These are phyloP conservation scores for Fusarium camptoceras DNA, from an alignment of 2,329 filamentous ascomycete genomes.

Conservation along the genomic window DNA sequence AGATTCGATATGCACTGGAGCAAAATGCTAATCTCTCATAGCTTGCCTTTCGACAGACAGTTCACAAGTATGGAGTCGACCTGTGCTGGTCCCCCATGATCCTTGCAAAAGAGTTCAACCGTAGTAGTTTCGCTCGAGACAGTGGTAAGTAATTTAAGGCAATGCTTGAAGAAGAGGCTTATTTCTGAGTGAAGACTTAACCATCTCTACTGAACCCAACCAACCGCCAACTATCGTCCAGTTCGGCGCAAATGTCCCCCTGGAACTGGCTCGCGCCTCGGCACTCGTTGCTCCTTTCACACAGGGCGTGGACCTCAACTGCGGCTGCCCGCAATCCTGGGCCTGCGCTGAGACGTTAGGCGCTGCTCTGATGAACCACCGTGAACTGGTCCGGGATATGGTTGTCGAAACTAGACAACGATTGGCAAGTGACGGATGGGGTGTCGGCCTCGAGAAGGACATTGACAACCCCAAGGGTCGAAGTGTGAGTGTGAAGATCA, in stretches of 20 bases:
- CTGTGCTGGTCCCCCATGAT: conserved; percentile 80
- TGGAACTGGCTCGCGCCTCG: conserved; percentile 72
- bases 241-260: conserved; percentile 71
- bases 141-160: conserved; percentile 58
- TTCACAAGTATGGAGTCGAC: conserved; percentile 72
- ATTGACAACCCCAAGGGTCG: conserved; percentile 59
- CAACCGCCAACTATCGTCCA: conserved; percentile 74
- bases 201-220: conserved; percentile 63
- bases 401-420: conserved; percentile 66
- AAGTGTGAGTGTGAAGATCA: conserved; percentile 77
- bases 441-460: conserved; percentile 58
- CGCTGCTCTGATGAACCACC: conserved; percentile 74
- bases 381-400: conserved; percentile 75
- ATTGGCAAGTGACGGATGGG: conserved; percentile 66
- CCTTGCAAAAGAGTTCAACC: conserved; percentile 75
- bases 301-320: conserved; percentile 76
- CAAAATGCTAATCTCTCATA: conserved; percentile 47
- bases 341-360: conserved; percentile 75
- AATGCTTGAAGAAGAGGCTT: neutral
- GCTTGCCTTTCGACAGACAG: conserved; percentile 76
- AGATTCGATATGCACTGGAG: accelerated
- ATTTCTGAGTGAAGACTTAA: conserved; percentile 62
- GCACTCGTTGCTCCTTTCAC: conserved; percentile 71
- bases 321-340: conserved; percentile 79
- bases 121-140: conserved; percentile 68